Evolutionary conservation across 495 filamentous ascomycete genomes (phyloP).

Genomic region (Mycothermus thermophilus): DNA sequence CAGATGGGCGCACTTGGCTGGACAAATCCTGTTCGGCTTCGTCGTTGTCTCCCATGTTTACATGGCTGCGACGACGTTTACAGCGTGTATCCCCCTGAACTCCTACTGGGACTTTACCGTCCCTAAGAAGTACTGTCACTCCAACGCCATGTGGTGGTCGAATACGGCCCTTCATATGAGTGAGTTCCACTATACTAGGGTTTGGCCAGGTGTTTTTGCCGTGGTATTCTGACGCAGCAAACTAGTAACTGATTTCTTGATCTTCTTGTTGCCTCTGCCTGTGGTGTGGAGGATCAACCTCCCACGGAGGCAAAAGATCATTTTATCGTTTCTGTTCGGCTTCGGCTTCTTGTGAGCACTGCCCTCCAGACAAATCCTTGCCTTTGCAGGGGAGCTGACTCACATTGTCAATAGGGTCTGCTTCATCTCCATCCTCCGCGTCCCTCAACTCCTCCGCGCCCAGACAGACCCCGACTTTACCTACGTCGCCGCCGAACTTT

Average conservation of each 20-base stretch:
- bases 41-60: conserved; percentile 13
- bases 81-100: conserved; percentile 16
- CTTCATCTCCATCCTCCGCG: conserved; percentile 23
- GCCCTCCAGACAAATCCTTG: not conserved
- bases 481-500: conserved; percentile 14
- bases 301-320: conserved; percentile 20
- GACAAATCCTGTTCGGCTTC: conserved; percentile 16
- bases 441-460: conserved; percentile 13
- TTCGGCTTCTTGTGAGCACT: conserved; percentile 17
- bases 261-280: conserved; percentile 24
- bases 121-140: conserved; percentile 13
- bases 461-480: conserved; percentile 17
- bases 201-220: too few species aligned
- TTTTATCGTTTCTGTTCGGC: conserved; percentile 23
- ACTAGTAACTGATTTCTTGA: conserved; percentile 21
- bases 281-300: conserved; percentile 26
- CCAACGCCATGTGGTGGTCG: conserved; percentile 19
- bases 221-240: not conserved
- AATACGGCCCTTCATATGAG: conserved; percentile 23
- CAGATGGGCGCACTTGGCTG: conserved; percentile 18
- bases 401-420: conserved; percentile 9
- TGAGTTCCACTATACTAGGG: too few species aligned
- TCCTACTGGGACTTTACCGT: conserved; percentile 21
- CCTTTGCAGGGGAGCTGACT: not conserved
- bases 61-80: conserved; percentile 17